Evolutionary conservation across 2,329 filamentous ascomycete genomes (phyloP), one percentile per base, ranked within the genome.

Genomic region (Neonectria faginata): DNA sequence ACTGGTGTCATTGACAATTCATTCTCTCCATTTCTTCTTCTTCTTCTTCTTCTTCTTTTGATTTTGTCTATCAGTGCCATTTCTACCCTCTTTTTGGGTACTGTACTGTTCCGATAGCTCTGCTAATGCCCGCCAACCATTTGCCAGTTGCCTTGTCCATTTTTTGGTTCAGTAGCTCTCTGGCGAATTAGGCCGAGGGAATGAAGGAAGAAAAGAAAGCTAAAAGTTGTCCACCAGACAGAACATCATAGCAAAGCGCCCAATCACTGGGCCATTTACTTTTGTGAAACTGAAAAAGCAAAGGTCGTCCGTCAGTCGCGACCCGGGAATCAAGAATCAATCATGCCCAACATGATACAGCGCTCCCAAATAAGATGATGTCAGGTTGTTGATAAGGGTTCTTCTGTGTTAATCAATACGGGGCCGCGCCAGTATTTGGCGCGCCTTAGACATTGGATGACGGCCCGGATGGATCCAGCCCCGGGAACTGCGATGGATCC

Each of bases 401-500:
- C 25, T 25, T 33, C 22, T 27, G 36, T 25, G 44, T 4, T 6
- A 31, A 29, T 25, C 22, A 25, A 25, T 5, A 27, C 18, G 5
- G 25, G 22, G 4, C 31, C 7, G 33, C 11, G 10, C 8, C 22
- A 29, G n/a, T 12, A 22, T 22, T 22, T 25, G 16, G 9, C 16
- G 12, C 6, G 12, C 10, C 22, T 8, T 54, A 62, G 31, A 57
- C 62, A 20, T 65, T 70, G 22, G 74, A 72, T 14, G 68, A 66
- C 5, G 75, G 67, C 2, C 71, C 72, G 8, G 71, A 70, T 22
- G 70, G 61, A 55, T 79, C 76, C 14, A 79, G 56, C 16, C 75
- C 75, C 1, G 82, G 78, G 50, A 82, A 83, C 42, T 81, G 79
- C 39, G 76, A 74, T 3, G 79, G 75, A 42, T 87, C 88, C 84